Evolutionary conservation across 495 filamentous ascomycete species (phyloP), one percentile per base, ranked within the genome.

Genomic region (Aspergillus taichungensis): DNA sequence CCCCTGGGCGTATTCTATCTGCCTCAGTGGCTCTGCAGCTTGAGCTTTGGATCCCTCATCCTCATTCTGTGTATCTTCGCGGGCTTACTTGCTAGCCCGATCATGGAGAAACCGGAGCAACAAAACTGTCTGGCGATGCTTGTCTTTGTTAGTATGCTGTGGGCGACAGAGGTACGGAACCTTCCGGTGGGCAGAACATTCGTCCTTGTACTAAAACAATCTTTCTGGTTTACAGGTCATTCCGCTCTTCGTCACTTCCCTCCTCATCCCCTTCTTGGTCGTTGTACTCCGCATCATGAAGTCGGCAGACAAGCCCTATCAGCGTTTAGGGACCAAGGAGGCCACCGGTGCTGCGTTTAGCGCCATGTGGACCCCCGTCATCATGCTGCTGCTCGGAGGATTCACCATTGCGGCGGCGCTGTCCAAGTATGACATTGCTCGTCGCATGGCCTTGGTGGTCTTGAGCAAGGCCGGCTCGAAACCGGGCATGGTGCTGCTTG

Each of bases 281-380:
- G 90, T 97, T 30, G 63, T 94, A 9, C 75, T 99, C 24, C 75
- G 75, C 30, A 87, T 99, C 38, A 87, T 95, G 50, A 80, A 89
- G 39, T 77, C 79, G 13, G 85, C 89, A 29, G 73, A 78, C 6
- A 79, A 78, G 55, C 83, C 83, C 0, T 71, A 89, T 53, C 52
- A 65, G 28, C 80, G 91, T 29, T 69, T 97, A 11, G 73, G 73
- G 14, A 75, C 87, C 1, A 85, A 86, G 52, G 74, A 77, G 24
- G 88, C 92, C 5, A 83, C 88, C 0, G 74, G 73, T 41, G 88
- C 83, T 56, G 81, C 95, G 31, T 96, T 97, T 54, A 70, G 87
- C 28, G 82, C 92, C 13, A 99, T 99, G 92, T 99, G 92, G 92
- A 96, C 90, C 8, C 89, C 94, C 0, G 92, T 97, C 30, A 99